These are phyloP conservation scores for Choanephora cucurbitarum DNA, from an alignment of 371 early-diverging fungal species.

Conservation along the genomic window DNA sequence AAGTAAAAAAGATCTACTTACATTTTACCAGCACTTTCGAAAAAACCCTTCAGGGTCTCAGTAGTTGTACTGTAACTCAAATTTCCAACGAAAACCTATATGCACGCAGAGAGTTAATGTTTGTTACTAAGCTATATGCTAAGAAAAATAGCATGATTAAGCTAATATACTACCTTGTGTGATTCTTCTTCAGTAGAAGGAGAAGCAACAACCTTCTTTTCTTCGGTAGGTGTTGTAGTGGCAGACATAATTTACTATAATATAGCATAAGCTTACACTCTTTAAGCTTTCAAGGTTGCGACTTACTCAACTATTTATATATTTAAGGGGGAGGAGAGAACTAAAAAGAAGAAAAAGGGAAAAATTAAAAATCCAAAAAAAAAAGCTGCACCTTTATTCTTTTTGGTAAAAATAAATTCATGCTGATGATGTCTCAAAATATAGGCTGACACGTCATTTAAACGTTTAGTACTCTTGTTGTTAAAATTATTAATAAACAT, in stretches of 20 bases:
- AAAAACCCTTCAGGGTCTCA: constrained; percentile 75
- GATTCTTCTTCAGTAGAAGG: constrained; percentile 1
- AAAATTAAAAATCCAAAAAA: constrained; percentile 1
- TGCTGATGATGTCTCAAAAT: constrained; percentile 15
- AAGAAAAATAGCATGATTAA: neutral
- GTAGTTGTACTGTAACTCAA: constrained; percentile 83
- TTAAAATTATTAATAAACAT: neutral
- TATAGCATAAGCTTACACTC: too few relatives aligned
- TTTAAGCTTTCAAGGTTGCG: too few relatives aligned
- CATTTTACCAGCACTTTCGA: constrained; percentile 76
- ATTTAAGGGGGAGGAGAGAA: neutral
- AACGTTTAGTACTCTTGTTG: neutral
- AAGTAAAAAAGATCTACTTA: constrained; percentile 44
- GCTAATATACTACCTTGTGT: constrained; percentile 5
- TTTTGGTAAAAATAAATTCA: constrained; percentile 8
- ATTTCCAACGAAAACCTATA: constrained; percentile 93
- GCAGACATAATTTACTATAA: neutral
- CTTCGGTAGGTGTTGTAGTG: neutral
- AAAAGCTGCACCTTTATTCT: neutral
- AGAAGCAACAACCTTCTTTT: constrained; percentile 3
- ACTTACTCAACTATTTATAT: neutral
- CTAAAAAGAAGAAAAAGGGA: constrained; percentile 3
- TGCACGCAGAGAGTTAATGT: neutral
- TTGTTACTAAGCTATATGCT: neutral
- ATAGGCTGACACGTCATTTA: constrained; percentile 15